Evolutionary conservation across 148 eudicot species (phyloP), one percentile per base, ranked within the genome.

Genomic region (Vaccinium darrowii): DNA sequence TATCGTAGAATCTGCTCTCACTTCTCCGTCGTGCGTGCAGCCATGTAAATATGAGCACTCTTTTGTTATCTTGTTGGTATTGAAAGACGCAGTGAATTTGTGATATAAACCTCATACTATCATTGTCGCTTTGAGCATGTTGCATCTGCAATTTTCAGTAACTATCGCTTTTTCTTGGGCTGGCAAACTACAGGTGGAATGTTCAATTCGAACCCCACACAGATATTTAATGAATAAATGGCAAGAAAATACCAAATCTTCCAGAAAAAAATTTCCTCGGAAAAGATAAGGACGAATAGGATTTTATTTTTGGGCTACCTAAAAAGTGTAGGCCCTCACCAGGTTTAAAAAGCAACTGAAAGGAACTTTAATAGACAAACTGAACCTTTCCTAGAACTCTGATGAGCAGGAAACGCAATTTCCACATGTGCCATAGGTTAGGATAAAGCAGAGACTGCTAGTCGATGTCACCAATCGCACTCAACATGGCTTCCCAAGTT

Each of bases 21-120:
- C 82, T 80, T 80, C 82, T 80, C 43, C 43, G 63, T 21, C 82
- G 58, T 56, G 69, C 27, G 21, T 9, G 50, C 52, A 60, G 52
- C 73, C 36, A 80, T 36, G 72, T 27, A 58, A 11, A 60, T 36
- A 60, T 57, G 19, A 58, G 58, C 23, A 19, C 10, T 80, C 43
- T 58, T 57, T 25, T 39, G 62, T 36, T 12, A 9, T 60, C 21
- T 58, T 19, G 8, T 9, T 43, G 21, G 52, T 0, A 75, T 1
- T 1, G 23, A 11, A 21, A 80, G 60, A 79, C 7, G 16, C 47
- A 43, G 47, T 43, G 47, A 43, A 43, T 43, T 43, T 5, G 47
- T 54, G 2, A 79, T 27, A 0, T 39, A 19, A 39, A 36, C 23
- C 27, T 39, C 72, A 36, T 15, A 54, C 14, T 36, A 33, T 18